A percentile compares a stretch with the other conserved stretches of the same genome.
These are phyloP conservation scores for Aspergillus diversus DNA, from an alignment of 495 filamentous ascomycete species.

Conservation along the genomic window DNA sequence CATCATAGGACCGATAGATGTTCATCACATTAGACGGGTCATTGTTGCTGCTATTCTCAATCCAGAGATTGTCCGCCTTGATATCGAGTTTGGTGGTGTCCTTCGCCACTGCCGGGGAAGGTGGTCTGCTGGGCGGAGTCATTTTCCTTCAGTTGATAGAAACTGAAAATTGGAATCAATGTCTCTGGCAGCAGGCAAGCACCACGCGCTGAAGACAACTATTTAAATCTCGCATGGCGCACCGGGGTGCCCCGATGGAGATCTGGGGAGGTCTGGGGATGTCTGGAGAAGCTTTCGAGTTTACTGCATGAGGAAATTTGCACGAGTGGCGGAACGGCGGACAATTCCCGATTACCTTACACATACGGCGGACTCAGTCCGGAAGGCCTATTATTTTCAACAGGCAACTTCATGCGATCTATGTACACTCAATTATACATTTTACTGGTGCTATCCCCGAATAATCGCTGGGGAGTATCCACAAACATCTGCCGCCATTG, in stretches of 20 bases:
- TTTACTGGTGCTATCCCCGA: neutral
- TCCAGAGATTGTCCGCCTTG: conserved; percentile 19
- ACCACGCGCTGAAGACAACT: neutral
- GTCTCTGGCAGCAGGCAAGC: neutral
- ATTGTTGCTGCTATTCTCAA: conserved; percentile 16
- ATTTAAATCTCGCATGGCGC: neutral
- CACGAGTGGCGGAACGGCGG: neutral
- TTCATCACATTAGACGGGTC: conserved; percentile 15
- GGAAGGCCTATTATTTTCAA: neutral
- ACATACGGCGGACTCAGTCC: neutral
- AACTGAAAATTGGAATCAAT: neutral
- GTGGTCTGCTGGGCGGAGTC: neutral
- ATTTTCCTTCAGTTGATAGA: neutral
- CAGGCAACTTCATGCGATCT: neutral
- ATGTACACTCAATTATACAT: neutral
- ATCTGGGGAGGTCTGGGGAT: neutral
- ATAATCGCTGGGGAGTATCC: conserved; percentile 20
- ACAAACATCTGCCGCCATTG: conserved; percentile 23
- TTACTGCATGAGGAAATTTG: neutral
- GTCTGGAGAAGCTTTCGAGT: neutral
- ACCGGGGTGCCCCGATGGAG: neutral
- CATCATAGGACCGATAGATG: conserved; percentile 24
- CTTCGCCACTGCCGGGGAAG: neutral
- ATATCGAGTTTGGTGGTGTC: neutral
- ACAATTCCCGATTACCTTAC: neutral